Conservation (phyloP, 108 stramenopile species). For the Nitzschia sp. region DNA sequence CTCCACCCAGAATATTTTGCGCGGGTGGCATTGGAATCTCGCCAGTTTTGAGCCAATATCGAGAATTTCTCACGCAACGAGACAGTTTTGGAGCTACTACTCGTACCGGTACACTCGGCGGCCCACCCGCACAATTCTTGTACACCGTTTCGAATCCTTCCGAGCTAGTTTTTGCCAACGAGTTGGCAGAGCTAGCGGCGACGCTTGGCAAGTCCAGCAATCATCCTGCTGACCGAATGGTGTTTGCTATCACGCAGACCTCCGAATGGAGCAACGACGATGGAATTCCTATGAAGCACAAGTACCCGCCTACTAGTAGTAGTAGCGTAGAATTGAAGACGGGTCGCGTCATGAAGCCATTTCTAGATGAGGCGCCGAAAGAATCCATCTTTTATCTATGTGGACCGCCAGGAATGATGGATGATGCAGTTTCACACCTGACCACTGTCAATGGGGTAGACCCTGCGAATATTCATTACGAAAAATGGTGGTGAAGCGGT, state of each 20-base stretch:
- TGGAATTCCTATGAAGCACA: background rate
- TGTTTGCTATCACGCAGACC: slow-evolving; percentile 23
- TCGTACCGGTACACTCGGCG: background rate
- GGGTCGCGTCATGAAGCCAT: slow-evolving; percentile 16
- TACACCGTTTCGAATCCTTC: slow-evolving; percentile 19
- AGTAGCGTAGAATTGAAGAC: slow-evolving; percentile 1
- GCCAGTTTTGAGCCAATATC: slow-evolving; percentile 27
- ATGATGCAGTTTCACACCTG: slow-evolving; percentile 23
- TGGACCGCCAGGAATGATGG: slow-evolving; percentile 30
- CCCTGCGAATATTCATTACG: slow-evolving; percentile 18
- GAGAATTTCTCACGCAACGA: slow-evolving; percentile 21
- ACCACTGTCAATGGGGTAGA: background rate
- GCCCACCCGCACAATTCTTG: slow-evolving; percentile 11
- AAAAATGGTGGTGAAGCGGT: slow-evolving; percentile 34
- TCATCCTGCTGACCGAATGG: slow-evolving; percentile 12
- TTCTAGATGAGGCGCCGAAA: slow-evolving; percentile 12
- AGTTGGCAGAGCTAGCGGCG: slow-evolving; percentile 15
- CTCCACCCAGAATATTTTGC: slow-evolving; percentile 20
- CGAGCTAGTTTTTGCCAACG: slow-evolving; percentile 35
- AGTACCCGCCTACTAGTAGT: background rate
- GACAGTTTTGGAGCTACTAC: background rate
- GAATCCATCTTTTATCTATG: slow-evolving; percentile 28
- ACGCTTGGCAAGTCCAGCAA: background rate
- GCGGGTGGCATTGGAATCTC: slow-evolving; percentile 40
- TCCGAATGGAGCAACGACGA: background rate